Conservation (phyloP, 148 eudicot species). For the Polygonum maritimum region DNA sequence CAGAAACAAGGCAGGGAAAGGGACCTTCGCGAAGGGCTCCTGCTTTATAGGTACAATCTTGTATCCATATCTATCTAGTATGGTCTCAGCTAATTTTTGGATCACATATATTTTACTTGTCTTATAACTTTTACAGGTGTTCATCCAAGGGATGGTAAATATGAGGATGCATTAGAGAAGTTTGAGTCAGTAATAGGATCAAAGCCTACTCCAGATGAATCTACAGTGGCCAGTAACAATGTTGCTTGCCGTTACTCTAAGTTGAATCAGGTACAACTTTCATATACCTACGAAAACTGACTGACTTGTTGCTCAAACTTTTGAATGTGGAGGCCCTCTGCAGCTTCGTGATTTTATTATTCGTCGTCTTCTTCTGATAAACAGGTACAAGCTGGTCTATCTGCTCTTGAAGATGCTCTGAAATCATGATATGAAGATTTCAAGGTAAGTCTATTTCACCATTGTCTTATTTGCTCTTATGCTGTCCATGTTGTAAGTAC, state of each 20-base stretch:
- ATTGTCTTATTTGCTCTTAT: neutral
- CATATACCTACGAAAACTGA: neutral
- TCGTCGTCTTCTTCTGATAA: constrained; percentile 1
- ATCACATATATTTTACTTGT: neutral
- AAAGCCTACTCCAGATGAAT: constrained; percentile 60
- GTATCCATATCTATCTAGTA: neutral
- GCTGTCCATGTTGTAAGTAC: neutral
- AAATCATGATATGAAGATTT: constrained; percentile 88
- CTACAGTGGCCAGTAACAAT: constrained; percentile 86
- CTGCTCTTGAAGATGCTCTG: constrained; percentile 93
- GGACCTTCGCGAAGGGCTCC: constrained; percentile 82
- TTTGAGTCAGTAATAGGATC: constrained; percentile 93
- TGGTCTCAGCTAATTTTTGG: neutral
- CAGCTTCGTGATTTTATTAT: neutral
- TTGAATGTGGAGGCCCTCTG: neutral
- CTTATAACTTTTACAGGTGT: neutral
- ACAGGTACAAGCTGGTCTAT: constrained; percentile 86
- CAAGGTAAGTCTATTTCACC: constrained; percentile 34
- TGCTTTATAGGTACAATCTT: constrained; percentile 56
- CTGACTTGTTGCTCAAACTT: neutral
- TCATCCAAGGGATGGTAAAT: constrained; percentile 52
- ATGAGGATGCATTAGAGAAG: constrained; percentile 77
- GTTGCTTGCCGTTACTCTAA: constrained; percentile 96
- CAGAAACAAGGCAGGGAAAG: constrained; percentile 61
- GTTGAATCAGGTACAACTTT: constrained; percentile 74